A percentile compares a stretch with the other conserved stretches of the same genome.
These are phyloP conservation scores for Naganishia kalamii DNA, from an alignment of 768 basidiomycete genomes.

Conservation along the genomic window DNA sequence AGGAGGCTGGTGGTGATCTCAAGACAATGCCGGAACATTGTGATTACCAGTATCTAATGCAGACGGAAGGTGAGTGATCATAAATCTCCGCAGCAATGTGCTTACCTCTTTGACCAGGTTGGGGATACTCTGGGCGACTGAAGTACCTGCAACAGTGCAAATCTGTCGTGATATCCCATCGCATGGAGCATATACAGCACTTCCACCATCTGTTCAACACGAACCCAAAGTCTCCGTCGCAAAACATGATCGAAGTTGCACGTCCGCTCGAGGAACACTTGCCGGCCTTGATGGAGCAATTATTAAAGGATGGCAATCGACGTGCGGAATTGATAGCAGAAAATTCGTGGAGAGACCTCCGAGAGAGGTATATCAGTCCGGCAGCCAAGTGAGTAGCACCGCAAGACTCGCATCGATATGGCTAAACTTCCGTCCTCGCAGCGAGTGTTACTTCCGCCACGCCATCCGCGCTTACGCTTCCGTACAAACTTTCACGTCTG, in stretches of 20 bases:
- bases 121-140: slow-evolving; percentile 38
- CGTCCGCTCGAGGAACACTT: slow-evolving; percentile 29
- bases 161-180: slow-evolving; percentile 32
- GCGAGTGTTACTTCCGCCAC: slow-evolving; percentile 35
- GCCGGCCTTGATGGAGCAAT: slow-evolving; percentile 26
- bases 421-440: neutral
- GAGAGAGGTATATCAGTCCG: slow-evolving; percentile 31
- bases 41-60: slow-evolving; percentile 35
- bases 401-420: neutral
- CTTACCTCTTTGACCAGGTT: slow-evolving; percentile 7
- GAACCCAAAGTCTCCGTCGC: slow-evolving; percentile 22
- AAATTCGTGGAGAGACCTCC: slow-evolving; percentile 30
- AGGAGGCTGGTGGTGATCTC: slow-evolving; percentile 30
- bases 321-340: slow-evolving; percentile 27
- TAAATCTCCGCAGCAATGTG: neutral
- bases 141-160: slow-evolving; percentile 38
- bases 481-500: slow-evolving; percentile 28
- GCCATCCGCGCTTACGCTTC: slow-evolving; percentile 31
- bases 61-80: slow-evolving; percentile 31
- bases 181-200: slow-evolving; percentile 31
- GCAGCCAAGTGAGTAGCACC: slow-evolving; percentile 30
- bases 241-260: slow-evolving; percentile 33
- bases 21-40: slow-evolving; percentile 35
- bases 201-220: slow-evolving; percentile 34
- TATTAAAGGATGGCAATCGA: slow-evolving; percentile 23